These are phyloP conservation scores for Pythium sp. DNA, from an alignment of 352 stramenopile species.

Conservation along the genomic window DNA sequence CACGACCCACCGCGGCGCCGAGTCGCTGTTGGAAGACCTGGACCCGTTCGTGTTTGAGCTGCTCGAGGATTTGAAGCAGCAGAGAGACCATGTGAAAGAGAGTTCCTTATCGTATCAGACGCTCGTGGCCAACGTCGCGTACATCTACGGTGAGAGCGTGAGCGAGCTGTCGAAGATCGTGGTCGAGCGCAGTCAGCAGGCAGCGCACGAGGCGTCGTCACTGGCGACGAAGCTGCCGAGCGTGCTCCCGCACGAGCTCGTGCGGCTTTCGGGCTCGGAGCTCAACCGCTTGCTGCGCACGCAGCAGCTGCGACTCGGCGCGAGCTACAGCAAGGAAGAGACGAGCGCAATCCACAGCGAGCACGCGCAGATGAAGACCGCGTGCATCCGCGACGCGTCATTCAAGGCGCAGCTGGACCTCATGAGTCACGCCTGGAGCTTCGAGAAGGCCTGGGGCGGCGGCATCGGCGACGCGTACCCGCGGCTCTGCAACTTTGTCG, in stretches of 20 bases:
- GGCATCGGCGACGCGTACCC: conserved; percentile 15
- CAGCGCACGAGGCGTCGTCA: not conserved
- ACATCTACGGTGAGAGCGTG: conserved; percentile 18
- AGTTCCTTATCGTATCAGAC: not conserved
- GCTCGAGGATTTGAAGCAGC: conserved; percentile 8
- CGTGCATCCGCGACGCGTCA: conserved; percentile 18
- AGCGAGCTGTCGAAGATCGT: conserved; percentile 13
- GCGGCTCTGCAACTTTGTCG: conserved; percentile 14
- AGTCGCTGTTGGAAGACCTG: conserved; percentile 15
- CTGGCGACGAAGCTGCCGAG: conserved; percentile 6
- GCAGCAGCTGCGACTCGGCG: conserved; percentile 15
- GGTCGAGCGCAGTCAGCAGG: conserved; percentile 1
- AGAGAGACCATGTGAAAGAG: not conserved
- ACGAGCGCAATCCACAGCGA: conserved; percentile 17
- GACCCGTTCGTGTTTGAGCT: conserved; percentile 19
- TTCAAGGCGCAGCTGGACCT: conserved; percentile 16
- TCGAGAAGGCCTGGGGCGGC: conserved; percentile 13
- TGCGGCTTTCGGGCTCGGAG: conserved; percentile 18
- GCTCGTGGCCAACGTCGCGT: conserved; percentile 14
- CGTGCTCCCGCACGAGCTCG: conserved; percentile 20
- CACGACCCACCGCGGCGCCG: conserved; percentile 9
- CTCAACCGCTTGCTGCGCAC: conserved; percentile 17
- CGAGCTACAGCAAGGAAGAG: conserved; percentile 15
- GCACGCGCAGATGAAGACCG: conserved; percentile 19
- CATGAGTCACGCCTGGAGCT: conserved; percentile 11